phyloP scores from a whole-genome alignment of 129 eudicot genomes.

The Deinandra increscens region DNA sequence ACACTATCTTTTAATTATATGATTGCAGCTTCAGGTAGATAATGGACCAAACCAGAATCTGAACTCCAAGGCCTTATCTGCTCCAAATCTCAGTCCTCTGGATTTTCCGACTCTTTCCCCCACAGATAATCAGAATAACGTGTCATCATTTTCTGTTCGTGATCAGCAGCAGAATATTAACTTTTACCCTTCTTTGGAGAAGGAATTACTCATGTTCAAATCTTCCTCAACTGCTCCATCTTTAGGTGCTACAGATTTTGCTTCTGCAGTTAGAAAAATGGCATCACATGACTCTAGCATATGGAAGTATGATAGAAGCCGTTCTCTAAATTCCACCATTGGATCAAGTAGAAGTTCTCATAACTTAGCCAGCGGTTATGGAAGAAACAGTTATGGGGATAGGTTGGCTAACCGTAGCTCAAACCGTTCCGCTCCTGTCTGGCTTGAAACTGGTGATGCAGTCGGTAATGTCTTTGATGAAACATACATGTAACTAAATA shows the following conservation, averaged over 20 bases:
- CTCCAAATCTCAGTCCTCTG: constrained; percentile 67
- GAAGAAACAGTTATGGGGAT: constrained; percentile 50
- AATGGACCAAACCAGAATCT: constrained; percentile 57
- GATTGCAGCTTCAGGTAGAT: constrained; percentile 70
- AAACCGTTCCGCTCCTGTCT: constrained; percentile 61
- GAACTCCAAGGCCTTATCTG: constrained; percentile 55
- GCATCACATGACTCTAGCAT: constrained; percentile 67
- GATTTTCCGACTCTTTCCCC: constrained; percentile 68
- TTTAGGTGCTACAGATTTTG: constrained; percentile 77
- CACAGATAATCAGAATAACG: constrained; percentile 38
- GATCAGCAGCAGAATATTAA: constrained; percentile 48
- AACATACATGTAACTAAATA: constrained; percentile 15
- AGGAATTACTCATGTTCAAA: constrained; percentile 55
- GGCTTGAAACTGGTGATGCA: constrained; percentile 96
- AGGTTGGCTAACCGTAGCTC: constrained; percentile 53
- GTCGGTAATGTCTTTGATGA: constrained; percentile 64
- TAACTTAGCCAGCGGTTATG: constrained; percentile 58
- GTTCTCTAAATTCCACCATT: constrained; percentile 49
- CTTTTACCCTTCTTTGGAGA: constrained; percentile 52
- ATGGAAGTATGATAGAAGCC: constrained; percentile 74
- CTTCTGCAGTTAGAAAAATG: constrained; percentile 84
- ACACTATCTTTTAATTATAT: constrained; percentile 18
- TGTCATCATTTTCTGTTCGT: constrained; percentile 21
- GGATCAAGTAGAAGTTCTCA: constrained; percentile 85
- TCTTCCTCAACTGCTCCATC: constrained; percentile 55